Evolutionary conservation across 129 eudicot genomes (phyloP).

Genomic region (Heracleum sosnowskyi): DNA sequence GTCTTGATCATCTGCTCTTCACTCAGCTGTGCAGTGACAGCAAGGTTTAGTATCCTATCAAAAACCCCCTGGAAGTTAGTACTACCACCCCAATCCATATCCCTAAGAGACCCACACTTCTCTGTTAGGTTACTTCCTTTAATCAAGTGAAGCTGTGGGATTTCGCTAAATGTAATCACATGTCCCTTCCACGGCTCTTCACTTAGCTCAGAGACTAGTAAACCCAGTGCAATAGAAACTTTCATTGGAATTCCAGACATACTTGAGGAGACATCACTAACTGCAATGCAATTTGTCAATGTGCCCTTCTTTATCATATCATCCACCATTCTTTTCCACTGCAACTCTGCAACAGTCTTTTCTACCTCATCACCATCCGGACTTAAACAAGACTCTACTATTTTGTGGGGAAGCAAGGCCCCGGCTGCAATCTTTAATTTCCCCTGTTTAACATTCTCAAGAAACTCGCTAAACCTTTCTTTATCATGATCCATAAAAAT

Average conservation of each 20-base stretch:
- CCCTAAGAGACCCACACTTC: neutral
- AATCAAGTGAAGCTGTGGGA: constrained; percentile 7
- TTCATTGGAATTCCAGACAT: constrained; percentile 2
- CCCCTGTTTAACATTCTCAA: neutral
- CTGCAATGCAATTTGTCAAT: constrained; percentile 7
- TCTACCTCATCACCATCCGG: neutral
- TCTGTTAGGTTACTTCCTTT: constrained; percentile 3
- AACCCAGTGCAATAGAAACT: constrained; percentile 10
- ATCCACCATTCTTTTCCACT: constrained; percentile 15
- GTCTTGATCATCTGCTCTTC: constrained; percentile 17
- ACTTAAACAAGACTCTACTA: neutral
- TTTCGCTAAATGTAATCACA: neutral
- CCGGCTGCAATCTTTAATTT: constrained; percentile 3
- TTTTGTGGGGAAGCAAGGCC: constrained; percentile 14
- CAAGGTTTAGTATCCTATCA: constrained; percentile 5
- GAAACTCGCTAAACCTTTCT: constrained; percentile 1
- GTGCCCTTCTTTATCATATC: neutral
- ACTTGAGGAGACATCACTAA: constrained; percentile 17
- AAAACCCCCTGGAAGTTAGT: constrained; percentile 10
- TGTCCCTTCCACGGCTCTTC: constrained; percentile 16
- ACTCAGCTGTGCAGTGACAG: neutral
- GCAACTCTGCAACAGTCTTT: constrained; percentile 9
- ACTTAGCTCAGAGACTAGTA: constrained; percentile 9
- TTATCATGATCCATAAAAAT: neutral
- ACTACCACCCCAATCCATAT: neutral